Percentiles rank a stretch among this genome's conserved stretches.
Evolutionary conservation across 306 rosid species (phyloP).

Genomic region (Prunus dulcis): DNA sequence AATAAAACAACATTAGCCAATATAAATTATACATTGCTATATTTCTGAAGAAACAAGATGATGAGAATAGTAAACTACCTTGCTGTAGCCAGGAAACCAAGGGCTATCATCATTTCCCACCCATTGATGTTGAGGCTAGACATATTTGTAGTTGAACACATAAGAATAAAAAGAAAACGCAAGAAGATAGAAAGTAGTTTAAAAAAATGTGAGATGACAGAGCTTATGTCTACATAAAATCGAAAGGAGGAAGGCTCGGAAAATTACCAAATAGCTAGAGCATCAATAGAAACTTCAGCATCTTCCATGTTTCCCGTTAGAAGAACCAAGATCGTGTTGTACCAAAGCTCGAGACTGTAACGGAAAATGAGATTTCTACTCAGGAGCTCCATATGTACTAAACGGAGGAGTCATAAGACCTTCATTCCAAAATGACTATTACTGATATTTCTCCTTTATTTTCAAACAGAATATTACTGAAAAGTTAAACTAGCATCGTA

Average conservation of each 20-base stretch:
- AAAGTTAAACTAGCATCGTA: too few species aligned
- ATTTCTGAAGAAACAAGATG: background rate
- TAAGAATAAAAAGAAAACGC: background rate
- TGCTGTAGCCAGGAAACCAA: slow-evolving; percentile 58
- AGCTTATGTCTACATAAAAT: too few species aligned
- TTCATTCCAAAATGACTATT: background rate
- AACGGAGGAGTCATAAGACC: background rate
- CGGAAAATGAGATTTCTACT: slow-evolving; percentile 7
- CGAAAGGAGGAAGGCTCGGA: background rate
- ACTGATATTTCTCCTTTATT: too few species aligned
- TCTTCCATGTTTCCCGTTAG: slow-evolving; percentile 54
- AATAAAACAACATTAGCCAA: too few species aligned
- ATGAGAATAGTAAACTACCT: slow-evolving; percentile 28
- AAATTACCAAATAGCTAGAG: slow-evolving; percentile 56
- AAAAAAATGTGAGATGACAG: background rate
- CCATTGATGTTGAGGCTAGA: slow-evolving; percentile 56
- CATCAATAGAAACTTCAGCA: slow-evolving; percentile 52
- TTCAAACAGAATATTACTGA: too few species aligned
- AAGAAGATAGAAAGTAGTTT: too few species aligned
- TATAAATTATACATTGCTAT: too few species aligned
- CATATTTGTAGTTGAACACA: background rate
- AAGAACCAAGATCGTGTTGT: slow-evolving; percentile 50
- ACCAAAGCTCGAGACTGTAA: slow-evolving; percentile 62
- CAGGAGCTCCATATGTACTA: background rate
- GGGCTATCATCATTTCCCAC: slow-evolving; percentile 62